Conservation (phyloP, 2,329 filamentous ascomycete genomes). For the Parascedosporium putredinis region DNA sequence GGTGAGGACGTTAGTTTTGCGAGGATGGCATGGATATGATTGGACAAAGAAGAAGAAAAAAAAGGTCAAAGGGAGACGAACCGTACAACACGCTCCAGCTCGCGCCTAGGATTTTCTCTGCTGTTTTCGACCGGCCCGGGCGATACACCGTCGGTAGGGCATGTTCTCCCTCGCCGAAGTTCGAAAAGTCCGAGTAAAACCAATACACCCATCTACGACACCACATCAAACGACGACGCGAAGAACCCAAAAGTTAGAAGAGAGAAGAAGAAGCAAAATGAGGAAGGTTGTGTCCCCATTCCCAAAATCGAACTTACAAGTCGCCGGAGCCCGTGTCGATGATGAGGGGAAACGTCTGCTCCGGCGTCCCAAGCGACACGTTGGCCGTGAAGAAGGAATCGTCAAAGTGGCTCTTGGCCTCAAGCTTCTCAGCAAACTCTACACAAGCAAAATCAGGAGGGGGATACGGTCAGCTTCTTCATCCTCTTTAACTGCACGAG, state of each 20-base stretch:
- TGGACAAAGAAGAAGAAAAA: not conserved
- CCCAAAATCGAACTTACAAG: constrained; percentile 60
- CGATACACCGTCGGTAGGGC: constrained; percentile 26
- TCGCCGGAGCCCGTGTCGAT: constrained; percentile 46
- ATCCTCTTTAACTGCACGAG: too few species aligned
- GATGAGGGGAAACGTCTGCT: constrained; percentile 36
- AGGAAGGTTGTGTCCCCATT: too few species aligned
- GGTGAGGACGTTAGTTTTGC: too few species aligned
- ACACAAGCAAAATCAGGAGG: not conserved
- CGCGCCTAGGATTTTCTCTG: constrained; percentile 28
- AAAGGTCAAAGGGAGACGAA: constrained; percentile 22
- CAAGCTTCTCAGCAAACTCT: constrained; percentile 13
- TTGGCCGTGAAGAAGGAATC: constrained; percentile 34
- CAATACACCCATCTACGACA: constrained; percentile 2
- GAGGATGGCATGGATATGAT: too few species aligned
- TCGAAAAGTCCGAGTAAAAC: constrained; percentile 14
- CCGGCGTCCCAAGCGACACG: constrained; percentile 34
- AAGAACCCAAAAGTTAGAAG: not conserved
- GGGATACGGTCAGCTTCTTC: too few species aligned
- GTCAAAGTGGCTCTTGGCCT: constrained; percentile 14
- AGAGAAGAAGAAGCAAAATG: not conserved
- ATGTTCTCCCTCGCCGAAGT: constrained; percentile 32
- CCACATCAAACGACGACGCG: not conserved
- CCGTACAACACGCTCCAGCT: constrained; percentile 40
- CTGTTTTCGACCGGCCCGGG: constrained; percentile 33